Conservation (phyloP, 768 basidiomycete species). For the Tulasnella sp. region DNA sequence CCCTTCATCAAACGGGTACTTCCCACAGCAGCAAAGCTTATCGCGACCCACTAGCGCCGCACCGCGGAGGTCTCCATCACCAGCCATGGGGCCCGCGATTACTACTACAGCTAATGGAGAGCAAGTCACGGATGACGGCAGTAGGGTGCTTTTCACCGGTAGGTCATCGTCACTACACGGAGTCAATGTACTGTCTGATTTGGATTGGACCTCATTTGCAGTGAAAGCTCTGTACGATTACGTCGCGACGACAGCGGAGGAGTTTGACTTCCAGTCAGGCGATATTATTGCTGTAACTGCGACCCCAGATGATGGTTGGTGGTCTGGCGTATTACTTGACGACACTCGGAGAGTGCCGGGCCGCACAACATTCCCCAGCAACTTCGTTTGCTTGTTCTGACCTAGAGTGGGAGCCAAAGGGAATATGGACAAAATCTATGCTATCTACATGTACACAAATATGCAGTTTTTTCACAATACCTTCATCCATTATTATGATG, state of each 20-base stretch:
- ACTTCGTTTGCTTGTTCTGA: slow-evolving; percentile 72
- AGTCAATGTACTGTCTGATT: not conserved
- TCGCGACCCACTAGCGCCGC: not conserved
- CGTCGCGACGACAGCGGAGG: slow-evolving; percentile 71
- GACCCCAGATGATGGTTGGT: slow-evolving; percentile 96
- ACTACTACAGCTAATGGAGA: slow-evolving; percentile 24
- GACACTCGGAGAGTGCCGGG: slow-evolving; percentile 59
- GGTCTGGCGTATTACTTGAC: slow-evolving; percentile 82
- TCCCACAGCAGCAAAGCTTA: slow-evolving; percentile 24
- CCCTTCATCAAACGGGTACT: slow-evolving; percentile 22
- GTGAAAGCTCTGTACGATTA: slow-evolving; percentile 90
- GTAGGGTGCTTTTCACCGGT: slow-evolving; percentile 83
- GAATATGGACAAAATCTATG: not conserved
- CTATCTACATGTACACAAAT: not conserved
- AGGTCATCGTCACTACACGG: slow-evolving; percentile 26
- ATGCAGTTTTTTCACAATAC: not conserved
- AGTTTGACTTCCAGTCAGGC: slow-evolving; percentile 91
- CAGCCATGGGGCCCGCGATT: not conserved
- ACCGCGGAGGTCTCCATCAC: not conserved
- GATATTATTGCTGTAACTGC: slow-evolving; percentile 93
- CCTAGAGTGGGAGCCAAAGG: not conserved
- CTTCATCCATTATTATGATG: not conserved
- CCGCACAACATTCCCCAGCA: slow-evolving; percentile 75
- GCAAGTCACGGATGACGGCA: slow-evolving; percentile 72
- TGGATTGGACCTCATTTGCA: slow-evolving; percentile 23